Evolutionary conservation across 1,284 basidiomycete species (phyloP).

Genomic region (Cryptococcus neoformans): DNA sequence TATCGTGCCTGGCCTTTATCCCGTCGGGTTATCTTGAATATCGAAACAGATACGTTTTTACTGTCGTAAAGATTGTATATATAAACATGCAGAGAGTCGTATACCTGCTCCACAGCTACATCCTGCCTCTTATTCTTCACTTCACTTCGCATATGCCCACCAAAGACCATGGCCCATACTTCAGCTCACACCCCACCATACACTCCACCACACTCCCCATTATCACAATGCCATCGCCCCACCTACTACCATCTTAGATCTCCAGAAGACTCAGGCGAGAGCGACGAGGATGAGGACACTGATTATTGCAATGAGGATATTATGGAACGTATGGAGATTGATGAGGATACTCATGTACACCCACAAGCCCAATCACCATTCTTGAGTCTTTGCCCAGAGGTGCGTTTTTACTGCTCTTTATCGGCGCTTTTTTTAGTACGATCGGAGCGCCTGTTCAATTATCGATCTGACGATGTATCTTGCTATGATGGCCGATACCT

Average conservation of each 20-base stretch:
- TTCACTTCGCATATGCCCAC: not conserved
- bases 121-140: not conserved
- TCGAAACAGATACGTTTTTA: too few species aligned
- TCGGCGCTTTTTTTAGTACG: too few species aligned
- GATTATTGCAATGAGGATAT: too few species aligned
- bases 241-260: not conserved
- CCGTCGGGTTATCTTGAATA: too few species aligned
- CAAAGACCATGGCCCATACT: not conserved
- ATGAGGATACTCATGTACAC: not conserved
- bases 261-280: not conserved
- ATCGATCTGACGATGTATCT: too few species aligned
- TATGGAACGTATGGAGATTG: not conserved
- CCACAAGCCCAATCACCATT: slow-evolving; percentile 11
- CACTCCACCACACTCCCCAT: not conserved
- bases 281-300: not conserved
- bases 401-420: too few species aligned
- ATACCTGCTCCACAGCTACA: too few species aligned
- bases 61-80: too few species aligned
- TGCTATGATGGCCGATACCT: too few species aligned
- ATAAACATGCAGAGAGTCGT: too few species aligned
- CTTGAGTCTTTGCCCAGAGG: slow-evolving; percentile 5
- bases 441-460: too few species aligned
- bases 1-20: too few species aligned
- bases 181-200: not conserved
- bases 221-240: not conserved